These are phyloP conservation scores for Pseudogymnoascus sp. DNA, from an alignment of 2,329 filamentous ascomycete species.

Conservation along the genomic window DNA sequence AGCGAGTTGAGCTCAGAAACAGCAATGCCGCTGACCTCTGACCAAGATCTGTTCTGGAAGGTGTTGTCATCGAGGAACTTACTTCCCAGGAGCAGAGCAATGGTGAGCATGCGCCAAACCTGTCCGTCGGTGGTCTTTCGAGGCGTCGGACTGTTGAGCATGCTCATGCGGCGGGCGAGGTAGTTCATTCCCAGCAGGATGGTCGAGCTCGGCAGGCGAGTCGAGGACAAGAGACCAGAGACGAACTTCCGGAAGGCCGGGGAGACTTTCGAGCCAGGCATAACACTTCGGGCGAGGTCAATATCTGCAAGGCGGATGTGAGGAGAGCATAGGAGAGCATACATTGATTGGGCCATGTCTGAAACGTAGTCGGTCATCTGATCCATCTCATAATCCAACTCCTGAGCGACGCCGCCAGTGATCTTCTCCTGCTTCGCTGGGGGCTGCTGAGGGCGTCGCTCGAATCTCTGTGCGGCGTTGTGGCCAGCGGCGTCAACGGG, in stretches of 20 bases:
- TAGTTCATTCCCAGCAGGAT: conserved; percentile 66
- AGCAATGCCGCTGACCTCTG: conserved; percentile 65
- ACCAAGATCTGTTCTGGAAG: conserved; percentile 72
- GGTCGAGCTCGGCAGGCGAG: conserved; percentile 62
- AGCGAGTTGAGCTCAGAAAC: conserved; percentile 60
- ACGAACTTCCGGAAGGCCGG: conserved; percentile 68
- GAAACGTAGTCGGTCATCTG: conserved; percentile 71
- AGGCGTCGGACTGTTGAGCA: conserved; percentile 40
- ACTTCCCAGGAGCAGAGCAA: conserved; percentile 62
- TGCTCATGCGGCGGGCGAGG: conserved; percentile 55
- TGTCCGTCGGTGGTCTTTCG: conserved; percentile 42
- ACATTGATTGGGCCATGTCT: conserved; percentile 65
- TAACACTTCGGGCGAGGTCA: conserved; percentile 57
- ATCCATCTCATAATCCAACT: conserved; percentile 72
- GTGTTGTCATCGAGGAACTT: conserved; percentile 75
- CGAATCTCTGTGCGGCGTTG: conserved; percentile 30
- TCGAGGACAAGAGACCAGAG: conserved; percentile 63
- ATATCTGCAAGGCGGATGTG: conserved; percentile 52
- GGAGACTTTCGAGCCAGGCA: conserved; percentile 50
- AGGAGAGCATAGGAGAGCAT: conserved; percentile 44
- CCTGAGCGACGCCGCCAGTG: conserved; percentile 59
- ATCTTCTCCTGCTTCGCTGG: conserved; percentile 25
- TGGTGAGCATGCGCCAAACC: conserved; percentile 62
- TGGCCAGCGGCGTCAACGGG: conserved; percentile 31
- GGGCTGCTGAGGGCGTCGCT: conserved; percentile 28